Evolutionary conservation across 257 asterid genomes (phyloP), one percentile per base, ranked within the genome.

Genomic region (Ballota nigra): DNA sequence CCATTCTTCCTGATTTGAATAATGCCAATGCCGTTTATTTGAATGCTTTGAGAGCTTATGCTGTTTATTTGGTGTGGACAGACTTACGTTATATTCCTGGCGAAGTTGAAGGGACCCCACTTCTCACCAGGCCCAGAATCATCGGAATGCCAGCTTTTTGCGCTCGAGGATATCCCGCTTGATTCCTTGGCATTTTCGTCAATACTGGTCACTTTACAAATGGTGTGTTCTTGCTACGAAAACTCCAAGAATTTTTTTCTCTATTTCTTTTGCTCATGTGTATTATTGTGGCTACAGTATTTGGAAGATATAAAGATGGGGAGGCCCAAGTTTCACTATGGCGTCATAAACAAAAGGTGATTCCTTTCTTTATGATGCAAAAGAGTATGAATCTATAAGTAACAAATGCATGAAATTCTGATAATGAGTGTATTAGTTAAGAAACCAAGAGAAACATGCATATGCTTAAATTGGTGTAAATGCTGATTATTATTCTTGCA

Each of bases 71-170:
- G 33, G 28, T 70, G 41, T 82, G 79, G 41, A 71, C 98, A 94
- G 98, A 87, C 97, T 2, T 94, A 94, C 82, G 68, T 94, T 40
- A 89, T 94, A 66, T 94, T 94, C 86, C 75, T 91, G 85, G 98
- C 91, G 3, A 94, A 91, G 82, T 85, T 94, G 85, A 94, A 85
- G 85, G 84, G 63, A 36, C 90, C 91, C 28, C 80, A 84, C 75
- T 94, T 91, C 87, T 87, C 96, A 28, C 96, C 98, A 0, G 97
- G 98, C 41, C 92, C 89, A 4, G 98, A 94, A 78, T 91, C 98
- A 82, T 85, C 87, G 2, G 98, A 94, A 72, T 94, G 98, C 78
- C 81, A 80, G 71, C 96, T 94, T 59, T 94, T 89, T 70, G 84
- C 86, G 0, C 75, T 73, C 33, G 87, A 86, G 78, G 97, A 88